Conservation (phyloP, 192 early-diverging fungal genomes). For the Podila horticola region DNA sequence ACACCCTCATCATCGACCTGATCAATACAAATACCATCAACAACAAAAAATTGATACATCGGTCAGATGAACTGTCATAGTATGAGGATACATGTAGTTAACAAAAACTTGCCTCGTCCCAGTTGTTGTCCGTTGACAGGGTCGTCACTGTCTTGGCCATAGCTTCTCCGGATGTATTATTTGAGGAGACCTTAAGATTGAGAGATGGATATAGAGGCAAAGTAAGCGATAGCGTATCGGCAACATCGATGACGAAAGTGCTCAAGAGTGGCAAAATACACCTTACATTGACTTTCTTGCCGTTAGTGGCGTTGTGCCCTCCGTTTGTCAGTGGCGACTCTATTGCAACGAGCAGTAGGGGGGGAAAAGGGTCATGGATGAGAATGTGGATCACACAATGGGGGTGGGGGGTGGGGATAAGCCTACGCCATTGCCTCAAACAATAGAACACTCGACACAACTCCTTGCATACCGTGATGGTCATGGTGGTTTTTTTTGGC, state of each 20-base stretch:
- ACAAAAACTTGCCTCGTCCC: constrained; percentile 37
- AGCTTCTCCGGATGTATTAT: constrained; percentile 20
- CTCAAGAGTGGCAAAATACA: too few species aligned
- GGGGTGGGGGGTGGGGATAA: background rate
- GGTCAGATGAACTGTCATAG: background rate
- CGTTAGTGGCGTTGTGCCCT: too few species aligned
- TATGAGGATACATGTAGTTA: background rate
- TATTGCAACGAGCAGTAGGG: too few species aligned
- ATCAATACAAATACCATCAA: background rate
- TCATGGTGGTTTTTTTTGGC: constrained; percentile 31
- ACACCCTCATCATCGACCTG: constrained; percentile 43
- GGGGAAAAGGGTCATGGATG: too few species aligned
- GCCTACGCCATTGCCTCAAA: background rate
- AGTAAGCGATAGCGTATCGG: too few species aligned
- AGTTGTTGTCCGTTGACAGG: constrained; percentile 37
- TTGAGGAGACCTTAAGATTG: constrained; percentile 2
- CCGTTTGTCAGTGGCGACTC: too few species aligned
- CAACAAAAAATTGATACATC: background rate
- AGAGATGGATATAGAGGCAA: too few species aligned
- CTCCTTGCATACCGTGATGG: constrained; percentile 22
- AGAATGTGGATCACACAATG: background rate
- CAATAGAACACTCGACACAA: background rate
- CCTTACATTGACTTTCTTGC: too few species aligned
- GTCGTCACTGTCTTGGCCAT: constrained; percentile 43
- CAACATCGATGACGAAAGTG: too few species aligned